phyloP scores from a whole-genome alignment of 352 stramenopile genomes.

The Phytophthora meadii region DNA sequence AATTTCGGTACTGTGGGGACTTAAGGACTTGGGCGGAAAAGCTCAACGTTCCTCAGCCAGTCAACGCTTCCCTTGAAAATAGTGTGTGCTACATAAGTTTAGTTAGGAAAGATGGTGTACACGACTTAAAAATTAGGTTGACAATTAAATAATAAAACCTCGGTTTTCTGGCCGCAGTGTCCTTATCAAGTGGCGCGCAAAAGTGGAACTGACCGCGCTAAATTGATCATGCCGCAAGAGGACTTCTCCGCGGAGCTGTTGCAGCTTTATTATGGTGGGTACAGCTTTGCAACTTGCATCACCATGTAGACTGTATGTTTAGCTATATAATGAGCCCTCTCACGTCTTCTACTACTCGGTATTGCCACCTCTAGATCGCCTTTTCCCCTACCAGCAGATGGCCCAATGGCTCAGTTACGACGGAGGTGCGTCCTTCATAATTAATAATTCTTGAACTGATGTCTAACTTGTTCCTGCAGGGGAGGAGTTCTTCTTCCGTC shows the following conservation, averaged over 20 bases:
- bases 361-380: constrained; percentile 54
- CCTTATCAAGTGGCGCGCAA: constrained; percentile 3
- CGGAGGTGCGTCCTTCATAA: constrained; percentile 44
- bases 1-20: constrained; percentile 72
- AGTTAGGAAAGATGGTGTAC: too few species aligned
- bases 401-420: constrained; percentile 86
- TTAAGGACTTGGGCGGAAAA: background rate
- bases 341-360: background rate
- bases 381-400: constrained; percentile 91
- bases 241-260: constrained; percentile 88
- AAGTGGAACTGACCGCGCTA: background rate
- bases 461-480: constrained; percentile 35
- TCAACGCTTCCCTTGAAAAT: constrained; percentile 6
- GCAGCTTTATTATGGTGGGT: constrained; percentile 87
- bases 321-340: constrained; percentile 2
- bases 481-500: constrained; percentile 84
- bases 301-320: background rate
- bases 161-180: too few species aligned
- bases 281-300: background rate
- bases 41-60: constrained; percentile 47
- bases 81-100: background rate
- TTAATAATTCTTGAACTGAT: background rate
- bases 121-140: background rate
- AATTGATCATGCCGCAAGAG: constrained; percentile 60
- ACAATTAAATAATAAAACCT: background rate